Percentiles rank a stretch among this genome's conserved stretches.
Evolutionary conservation across 2,329 filamentous ascomycete species (phyloP).

Genomic region (Tolypocladium ophioglossoides): DNA sequence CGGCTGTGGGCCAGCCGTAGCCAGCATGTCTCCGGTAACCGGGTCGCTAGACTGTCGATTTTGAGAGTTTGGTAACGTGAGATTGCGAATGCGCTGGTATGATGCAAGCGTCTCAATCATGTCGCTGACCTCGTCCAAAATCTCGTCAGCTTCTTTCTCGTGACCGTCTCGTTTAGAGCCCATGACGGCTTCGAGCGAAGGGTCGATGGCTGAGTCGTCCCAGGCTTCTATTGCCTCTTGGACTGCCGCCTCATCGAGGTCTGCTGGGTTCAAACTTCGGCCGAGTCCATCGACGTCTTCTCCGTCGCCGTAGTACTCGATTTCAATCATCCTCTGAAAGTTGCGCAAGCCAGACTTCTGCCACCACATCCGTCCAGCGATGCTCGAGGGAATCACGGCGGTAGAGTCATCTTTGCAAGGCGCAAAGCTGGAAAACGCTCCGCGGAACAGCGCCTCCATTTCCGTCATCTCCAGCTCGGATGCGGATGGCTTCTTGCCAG

Average conservation of each 20-base stretch:
- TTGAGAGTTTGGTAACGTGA: constrained; percentile 54
- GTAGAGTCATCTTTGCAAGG: constrained; percentile 64
- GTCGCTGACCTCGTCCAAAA: constrained; percentile 64
- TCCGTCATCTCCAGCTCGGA: constrained; percentile 51
- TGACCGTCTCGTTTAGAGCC: constrained; percentile 44
- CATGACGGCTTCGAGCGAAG: constrained; percentile 42
- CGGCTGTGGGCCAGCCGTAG: constrained; percentile 56
- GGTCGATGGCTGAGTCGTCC: constrained; percentile 48
- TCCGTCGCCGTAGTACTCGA: constrained; percentile 31
- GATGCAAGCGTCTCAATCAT: constrained; percentile 67
- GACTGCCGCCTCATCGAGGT: constrained; percentile 41
- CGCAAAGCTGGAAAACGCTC: constrained; percentile 72
- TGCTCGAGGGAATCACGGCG: constrained; percentile 57
- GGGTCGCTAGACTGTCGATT: constrained; percentile 51
- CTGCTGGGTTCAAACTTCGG: constrained; percentile 19
- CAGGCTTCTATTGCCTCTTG: constrained; percentile 46
- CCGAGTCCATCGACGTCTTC: constrained; percentile 25
- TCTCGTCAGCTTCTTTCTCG: constrained; percentile 58
- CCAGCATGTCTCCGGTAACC: constrained; percentile 55
- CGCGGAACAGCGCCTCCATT: constrained; percentile 64
- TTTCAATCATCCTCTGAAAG: constrained; percentile 54
- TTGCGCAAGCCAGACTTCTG: constrained; percentile 55
- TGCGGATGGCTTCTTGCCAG: constrained; percentile 44
- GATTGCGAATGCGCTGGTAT: constrained; percentile 68
- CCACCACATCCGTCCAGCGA: constrained; percentile 67